phyloP scores from a whole-genome alignment of 176 grass and related monocot species.

The Musa troglodytarum region DNA sequence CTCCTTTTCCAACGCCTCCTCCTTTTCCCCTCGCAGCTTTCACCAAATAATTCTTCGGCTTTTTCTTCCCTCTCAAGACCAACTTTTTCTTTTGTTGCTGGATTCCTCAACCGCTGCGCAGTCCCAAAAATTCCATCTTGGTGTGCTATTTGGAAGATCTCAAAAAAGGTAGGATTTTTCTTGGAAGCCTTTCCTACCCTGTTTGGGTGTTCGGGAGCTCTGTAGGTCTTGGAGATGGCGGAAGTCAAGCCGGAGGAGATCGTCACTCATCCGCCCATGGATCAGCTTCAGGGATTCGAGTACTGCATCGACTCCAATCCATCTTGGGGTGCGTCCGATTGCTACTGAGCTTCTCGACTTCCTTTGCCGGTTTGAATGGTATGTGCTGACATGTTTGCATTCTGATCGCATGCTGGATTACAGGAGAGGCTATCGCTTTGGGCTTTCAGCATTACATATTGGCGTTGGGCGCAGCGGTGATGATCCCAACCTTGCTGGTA shows the following conservation, averaged over 20 bases:
- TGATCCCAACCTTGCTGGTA: conserved; percentile 77
- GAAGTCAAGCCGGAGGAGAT: conserved; percentile 55
- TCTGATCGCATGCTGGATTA: background rate
- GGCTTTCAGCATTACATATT: conserved; percentile 93
- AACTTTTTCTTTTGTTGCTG: background rate
- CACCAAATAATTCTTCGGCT: conserved; percentile 12
- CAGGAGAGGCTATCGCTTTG: conserved; percentile 81
- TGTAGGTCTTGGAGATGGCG: conserved; percentile 27
- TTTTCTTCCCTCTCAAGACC: conserved; percentile 14
- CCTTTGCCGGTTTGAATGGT: background rate
- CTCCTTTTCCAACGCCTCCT: background rate
- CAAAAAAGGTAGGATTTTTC: background rate
- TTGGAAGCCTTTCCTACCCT: conserved; percentile 7
- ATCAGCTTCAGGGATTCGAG: conserved; percentile 23
- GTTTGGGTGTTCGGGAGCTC: background rate
- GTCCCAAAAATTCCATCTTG: conserved; percentile 4
- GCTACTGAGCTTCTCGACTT: background rate
- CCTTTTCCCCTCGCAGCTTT: conserved; percentile 19
- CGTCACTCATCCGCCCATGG: conserved; percentile 15
- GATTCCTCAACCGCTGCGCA: background rate
- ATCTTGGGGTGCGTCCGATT: conserved; percentile 6
- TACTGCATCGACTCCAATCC: conserved; percentile 22
- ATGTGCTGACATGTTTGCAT: background rate
- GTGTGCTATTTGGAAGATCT: background rate
- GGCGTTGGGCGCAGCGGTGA: conserved; percentile 79